Conservation (phyloP, 495 filamentous ascomycete genomes). For the Penicillium cataractarum region DNA sequence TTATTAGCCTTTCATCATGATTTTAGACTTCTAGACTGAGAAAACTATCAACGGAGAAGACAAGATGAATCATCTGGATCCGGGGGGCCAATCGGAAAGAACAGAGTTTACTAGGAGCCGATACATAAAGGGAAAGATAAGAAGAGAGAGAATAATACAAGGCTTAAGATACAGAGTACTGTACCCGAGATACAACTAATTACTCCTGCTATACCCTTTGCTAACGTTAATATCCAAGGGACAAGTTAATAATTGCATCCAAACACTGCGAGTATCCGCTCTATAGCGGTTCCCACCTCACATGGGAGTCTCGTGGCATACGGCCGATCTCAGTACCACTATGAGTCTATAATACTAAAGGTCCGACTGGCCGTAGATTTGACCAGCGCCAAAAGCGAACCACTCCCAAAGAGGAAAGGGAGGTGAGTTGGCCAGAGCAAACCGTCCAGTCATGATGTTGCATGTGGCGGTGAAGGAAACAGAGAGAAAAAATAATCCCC, state of each 20-base stretch:
- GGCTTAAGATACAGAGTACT: not conserved
- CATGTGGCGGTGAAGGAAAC: slow-evolving; percentile 50
- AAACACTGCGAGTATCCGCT: not conserved
- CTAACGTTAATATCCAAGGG: not conserved
- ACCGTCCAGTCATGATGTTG: slow-evolving; percentile 33
- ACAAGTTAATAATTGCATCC: not conserved
- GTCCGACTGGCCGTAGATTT: slow-evolving; percentile 6
- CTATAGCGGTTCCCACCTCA: not conserved
- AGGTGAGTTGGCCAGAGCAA: slow-evolving; percentile 34
- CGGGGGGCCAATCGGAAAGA: slow-evolving; percentile 14
- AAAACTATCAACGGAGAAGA: slow-evolving; percentile 4
- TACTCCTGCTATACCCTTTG: not conserved
- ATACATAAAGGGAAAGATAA: not conserved
- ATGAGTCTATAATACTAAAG: not conserved
- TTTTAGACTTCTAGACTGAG: not conserved
- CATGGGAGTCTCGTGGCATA: no score
- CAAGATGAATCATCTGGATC: slow-evolving; percentile 12
- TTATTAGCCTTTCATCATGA: not conserved
- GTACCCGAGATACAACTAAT: not conserved
- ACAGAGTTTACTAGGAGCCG: slow-evolving; percentile 4
- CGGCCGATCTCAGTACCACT: slow-evolving; percentile 1
- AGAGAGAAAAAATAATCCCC: slow-evolving; percentile 38
- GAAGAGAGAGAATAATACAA: not conserved
- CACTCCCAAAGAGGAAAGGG: slow-evolving; percentile 31
- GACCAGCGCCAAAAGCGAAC: slow-evolving; percentile 10